Percentiles rank a stretch among this genome's conserved stretches.
phyloP scores from a whole-genome alignment of 352 stramenopile genomes.

The Phytophthora quininea region DNA sequence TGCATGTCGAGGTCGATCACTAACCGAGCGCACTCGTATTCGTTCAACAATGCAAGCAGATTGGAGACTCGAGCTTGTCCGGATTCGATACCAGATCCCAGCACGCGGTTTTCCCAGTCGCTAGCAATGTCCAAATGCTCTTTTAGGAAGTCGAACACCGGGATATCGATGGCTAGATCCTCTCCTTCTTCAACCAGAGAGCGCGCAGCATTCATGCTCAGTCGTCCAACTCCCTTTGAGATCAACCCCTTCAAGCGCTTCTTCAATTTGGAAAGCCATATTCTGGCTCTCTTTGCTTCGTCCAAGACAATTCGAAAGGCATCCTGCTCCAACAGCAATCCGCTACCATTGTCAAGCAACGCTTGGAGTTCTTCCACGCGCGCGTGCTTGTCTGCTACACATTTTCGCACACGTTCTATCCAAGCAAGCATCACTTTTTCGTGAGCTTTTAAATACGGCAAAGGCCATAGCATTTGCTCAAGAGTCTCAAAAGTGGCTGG shows the following conservation, averaged over 20 bases:
- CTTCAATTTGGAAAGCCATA: constrained; percentile 87
- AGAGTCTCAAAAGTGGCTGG: constrained; percentile 46
- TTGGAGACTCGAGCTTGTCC: constrained; percentile 78
- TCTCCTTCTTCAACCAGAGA: constrained; percentile 84
- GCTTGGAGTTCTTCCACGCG: constrained; percentile 61
- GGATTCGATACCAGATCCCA: constrained; percentile 77
- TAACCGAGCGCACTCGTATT: constrained; percentile 79
- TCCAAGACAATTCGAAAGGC: constrained; percentile 81
- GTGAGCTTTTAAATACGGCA: constrained; percentile 70
- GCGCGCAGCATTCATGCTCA: constrained; percentile 65
- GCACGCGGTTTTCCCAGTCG: constrained; percentile 82
- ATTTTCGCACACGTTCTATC: constrained; percentile 59
- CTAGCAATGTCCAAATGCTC: constrained; percentile 78
- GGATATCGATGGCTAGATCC: constrained; percentile 75
- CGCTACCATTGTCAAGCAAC: constrained; percentile 62
- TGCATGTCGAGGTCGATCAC: constrained; percentile 90
- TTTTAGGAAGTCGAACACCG: constrained; percentile 80
- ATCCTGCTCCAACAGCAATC: constrained; percentile 72
- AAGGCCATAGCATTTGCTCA: constrained; percentile 68
- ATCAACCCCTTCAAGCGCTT: constrained; percentile 80
- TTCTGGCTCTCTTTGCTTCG: constrained; percentile 79
- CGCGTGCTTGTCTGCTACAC: constrained; percentile 67
- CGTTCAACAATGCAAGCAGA: constrained; percentile 71
- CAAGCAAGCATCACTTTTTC: constrained; percentile 72
- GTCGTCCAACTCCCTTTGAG: constrained; percentile 65